Evolutionary conservation across 345 rosid genomes (phyloP).

Genomic region (Ceriops decandra): DNA sequence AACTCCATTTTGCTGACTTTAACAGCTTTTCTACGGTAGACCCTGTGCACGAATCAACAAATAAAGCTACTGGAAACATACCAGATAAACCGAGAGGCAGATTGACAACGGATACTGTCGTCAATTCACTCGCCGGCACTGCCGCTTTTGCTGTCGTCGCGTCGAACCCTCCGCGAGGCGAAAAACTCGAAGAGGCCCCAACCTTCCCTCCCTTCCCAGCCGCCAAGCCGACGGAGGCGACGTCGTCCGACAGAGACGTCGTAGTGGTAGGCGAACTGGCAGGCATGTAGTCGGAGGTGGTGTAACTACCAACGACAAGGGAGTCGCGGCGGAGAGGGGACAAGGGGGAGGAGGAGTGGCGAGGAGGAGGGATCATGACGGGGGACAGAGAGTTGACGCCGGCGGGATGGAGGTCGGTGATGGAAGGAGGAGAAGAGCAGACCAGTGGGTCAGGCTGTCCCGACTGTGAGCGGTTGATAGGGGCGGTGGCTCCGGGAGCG

Average conservation of each 20-base stretch:
- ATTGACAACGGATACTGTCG: slow-evolving; percentile 66
- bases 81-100: slow-evolving; percentile 59
- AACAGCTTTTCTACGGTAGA: not conserved
- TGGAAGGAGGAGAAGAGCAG: slow-evolving; percentile 25
- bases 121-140: slow-evolving; percentile 52
- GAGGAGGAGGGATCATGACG: slow-evolving; percentile 91
- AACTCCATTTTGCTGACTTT: not conserved
- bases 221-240: slow-evolving; percentile 33
- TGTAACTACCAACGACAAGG: slow-evolving; percentile 10
- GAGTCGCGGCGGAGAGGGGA: slow-evolving; percentile 28
- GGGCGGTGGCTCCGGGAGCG: slow-evolving; percentile 41
- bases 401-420: slow-evolving; percentile 39
- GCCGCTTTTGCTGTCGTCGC: slow-evolving; percentile 32
- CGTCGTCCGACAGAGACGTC: slow-evolving; percentile 33
- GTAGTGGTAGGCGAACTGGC: slow-evolving; percentile 35
- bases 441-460: slow-evolving; percentile 38
- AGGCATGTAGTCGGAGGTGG: slow-evolving; percentile 19
- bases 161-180: slow-evolving; percentile 34
- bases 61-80: slow-evolving; percentile 13
- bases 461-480: slow-evolving; percentile 39
- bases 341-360: slow-evolving; percentile 48
- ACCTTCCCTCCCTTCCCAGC: slow-evolving; percentile 36
- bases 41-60: not conserved
- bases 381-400: slow-evolving; percentile 64
- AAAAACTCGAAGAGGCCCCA: slow-evolving; percentile 17